phyloP scores from a whole-genome alignment of 805 yeast species.

The Saccharomycopsis sp. region DNA sequence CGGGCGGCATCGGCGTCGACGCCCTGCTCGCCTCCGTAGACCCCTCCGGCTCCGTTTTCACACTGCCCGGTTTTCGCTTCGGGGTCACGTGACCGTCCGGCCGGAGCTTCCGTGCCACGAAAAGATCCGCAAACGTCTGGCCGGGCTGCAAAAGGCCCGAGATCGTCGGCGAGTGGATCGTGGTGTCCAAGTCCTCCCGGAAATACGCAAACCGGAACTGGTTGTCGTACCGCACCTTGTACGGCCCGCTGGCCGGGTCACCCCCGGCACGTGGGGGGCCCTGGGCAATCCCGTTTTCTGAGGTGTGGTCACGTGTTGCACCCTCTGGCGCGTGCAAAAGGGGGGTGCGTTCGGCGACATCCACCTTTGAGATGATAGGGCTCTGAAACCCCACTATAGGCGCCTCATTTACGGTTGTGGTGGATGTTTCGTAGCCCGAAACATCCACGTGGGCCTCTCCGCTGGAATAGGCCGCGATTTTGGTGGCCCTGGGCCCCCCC shows the following conservation, averaged over 20 bases:
- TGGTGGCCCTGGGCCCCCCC: not conserved
- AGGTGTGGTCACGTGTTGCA: too few relatives aligned
- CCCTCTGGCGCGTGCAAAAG: too few relatives aligned
- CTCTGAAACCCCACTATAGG: conserved; percentile 15
- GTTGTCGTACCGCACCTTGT: conserved; percentile 25
- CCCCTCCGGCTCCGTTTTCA: not conserved
- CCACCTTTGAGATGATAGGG: conserved; percentile 18
- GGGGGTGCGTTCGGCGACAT: conserved; percentile 8
- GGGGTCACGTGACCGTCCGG: too few relatives aligned
- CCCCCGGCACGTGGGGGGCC: too few relatives aligned
- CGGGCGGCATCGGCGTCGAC: conserved; percentile 9
- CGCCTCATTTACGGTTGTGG: not conserved
- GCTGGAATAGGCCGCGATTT: too few relatives aligned
- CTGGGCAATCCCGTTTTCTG: too few relatives aligned
- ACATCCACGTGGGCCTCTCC: not conserved
- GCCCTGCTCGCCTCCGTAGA: too few relatives aligned
- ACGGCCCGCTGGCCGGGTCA: too few relatives aligned
- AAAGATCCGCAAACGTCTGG: conserved; percentile 55
- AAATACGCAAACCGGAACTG: conserved; percentile 83
- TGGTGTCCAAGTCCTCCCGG: conserved; percentile 82
- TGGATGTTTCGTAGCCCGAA: not conserved
- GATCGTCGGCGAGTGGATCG: conserved; percentile 82
- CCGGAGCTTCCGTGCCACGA: too few relatives aligned
- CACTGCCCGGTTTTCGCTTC: too few relatives aligned
- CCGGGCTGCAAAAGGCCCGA: conserved; percentile 69